phyloP scores from a whole-genome alignment of 208 protist species.

The Wallacemonas rigidus region DNA sequence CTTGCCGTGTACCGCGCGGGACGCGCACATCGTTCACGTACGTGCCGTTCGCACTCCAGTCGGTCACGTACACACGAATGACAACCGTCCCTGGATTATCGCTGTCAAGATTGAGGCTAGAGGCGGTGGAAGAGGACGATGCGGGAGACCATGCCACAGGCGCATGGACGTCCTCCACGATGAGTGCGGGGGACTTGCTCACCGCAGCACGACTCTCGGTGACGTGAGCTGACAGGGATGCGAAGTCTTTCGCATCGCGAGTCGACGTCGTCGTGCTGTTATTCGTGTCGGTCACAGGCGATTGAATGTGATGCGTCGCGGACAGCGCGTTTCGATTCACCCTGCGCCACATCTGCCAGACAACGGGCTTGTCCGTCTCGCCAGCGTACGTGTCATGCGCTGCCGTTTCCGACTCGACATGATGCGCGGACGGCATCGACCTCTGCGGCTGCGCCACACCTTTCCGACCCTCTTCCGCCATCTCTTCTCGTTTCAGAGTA shows the following conservation, averaged over 20 bases:
- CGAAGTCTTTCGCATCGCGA: neutral
- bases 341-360: neutral
- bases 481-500: neutral
- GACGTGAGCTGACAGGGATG: too few relatives aligned
- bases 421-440: too few relatives aligned
- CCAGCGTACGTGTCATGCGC: neutral
- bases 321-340: neutral
- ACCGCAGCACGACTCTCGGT: too few relatives aligned
- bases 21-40: constrained; percentile 75
- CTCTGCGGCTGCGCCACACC: too few relatives aligned
- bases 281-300: neutral
- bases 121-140: neutral
- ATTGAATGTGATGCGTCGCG: neutral
- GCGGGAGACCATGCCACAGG: neutral
- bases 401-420: neutral
- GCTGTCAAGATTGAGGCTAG: neutral
- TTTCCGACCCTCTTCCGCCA: too few relatives aligned
- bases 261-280: neutral
- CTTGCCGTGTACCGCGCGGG: constrained; percentile 35
- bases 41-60: constrained; percentile 76
- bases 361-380: neutral
- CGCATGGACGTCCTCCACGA: too few relatives aligned
- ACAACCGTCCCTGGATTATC: neutral
- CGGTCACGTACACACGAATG: constrained; percentile 47
- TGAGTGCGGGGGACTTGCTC: too few relatives aligned